Conservation (phyloP, 495 filamentous ascomycete species). For the Aspergillus baeticus region DNA sequence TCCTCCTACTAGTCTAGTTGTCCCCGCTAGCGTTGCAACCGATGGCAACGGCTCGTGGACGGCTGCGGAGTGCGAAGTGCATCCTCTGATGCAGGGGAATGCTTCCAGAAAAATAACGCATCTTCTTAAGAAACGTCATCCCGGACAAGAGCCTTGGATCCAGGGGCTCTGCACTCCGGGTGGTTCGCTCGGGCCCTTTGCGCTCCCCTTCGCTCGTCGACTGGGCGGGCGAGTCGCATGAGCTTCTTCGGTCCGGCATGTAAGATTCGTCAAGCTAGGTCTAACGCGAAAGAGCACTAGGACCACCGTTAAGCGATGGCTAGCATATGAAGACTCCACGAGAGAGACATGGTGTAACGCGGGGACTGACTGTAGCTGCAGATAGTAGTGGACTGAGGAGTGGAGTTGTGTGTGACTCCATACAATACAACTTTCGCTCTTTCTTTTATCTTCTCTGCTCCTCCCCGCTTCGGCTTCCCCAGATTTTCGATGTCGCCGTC, state of each 20-base stretch:
- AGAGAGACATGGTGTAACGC: slow-evolving; percentile 6
- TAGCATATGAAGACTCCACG: background rate
- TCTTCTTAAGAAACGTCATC: background rate
- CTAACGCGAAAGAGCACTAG: background rate
- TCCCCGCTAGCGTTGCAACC: background rate
- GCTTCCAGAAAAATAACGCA: slow-evolving; percentile 18
- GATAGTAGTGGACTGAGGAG: background rate
- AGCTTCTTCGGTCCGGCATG: background rate
- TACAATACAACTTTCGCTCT: background rate
- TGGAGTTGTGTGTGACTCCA: background rate
- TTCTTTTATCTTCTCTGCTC: slow-evolving; percentile 11
- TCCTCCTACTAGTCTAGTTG: background rate
- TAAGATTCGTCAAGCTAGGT: background rate
- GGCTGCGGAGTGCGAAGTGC: too few relatives aligned
- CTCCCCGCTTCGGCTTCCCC: slow-evolving; percentile 16
- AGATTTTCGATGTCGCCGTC: slow-evolving; percentile 14
- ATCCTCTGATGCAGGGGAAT: slow-evolving; percentile 5
- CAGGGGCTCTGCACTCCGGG: slow-evolving; percentile 3
- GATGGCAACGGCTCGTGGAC: background rate
- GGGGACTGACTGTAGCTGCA: slow-evolving; percentile 7
- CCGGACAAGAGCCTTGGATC: background rate
- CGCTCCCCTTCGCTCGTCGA: background rate
- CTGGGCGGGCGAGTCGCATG: background rate
- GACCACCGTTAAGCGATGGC: background rate
- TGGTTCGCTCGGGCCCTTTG: background rate